A percentile compares a stretch with the other conserved stretches of the same genome.
Conservation (phyloP, 345 rosid species). For the Gossypium turneri region DNA sequence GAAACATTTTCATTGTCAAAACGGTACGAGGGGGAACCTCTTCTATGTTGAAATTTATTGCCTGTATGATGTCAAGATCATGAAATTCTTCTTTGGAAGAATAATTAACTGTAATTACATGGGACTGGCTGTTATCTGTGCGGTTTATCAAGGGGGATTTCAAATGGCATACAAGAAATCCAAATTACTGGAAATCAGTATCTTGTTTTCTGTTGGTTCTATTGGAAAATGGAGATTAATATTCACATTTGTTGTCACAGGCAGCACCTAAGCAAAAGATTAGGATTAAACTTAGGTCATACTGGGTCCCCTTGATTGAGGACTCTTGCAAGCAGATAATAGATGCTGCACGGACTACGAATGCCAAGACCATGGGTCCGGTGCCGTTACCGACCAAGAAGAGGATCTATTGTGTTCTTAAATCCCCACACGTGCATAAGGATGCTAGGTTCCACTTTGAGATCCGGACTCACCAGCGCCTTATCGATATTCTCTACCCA, state of each 20-base stretch:
- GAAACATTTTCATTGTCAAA: background rate
- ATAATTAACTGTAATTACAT: background rate
- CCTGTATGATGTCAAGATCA: background rate
- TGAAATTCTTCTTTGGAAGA: background rate
- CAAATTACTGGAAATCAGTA: background rate
- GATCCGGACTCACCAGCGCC: conserved; percentile 88
- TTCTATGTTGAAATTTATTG: background rate
- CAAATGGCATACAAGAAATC: background rate
- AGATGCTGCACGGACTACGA: conserved; percentile 79
- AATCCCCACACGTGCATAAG: conserved; percentile 98
- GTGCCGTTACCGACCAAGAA: conserved; percentile 94
- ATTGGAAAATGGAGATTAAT: background rate
- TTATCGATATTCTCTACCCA: conserved; percentile 88
- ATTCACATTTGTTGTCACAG: conserved; percentile 31
- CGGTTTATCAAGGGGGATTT: background rate
- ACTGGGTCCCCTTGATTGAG: conserved; percentile 87
- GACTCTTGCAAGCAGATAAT: conserved; percentile 97
- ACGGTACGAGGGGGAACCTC: background rate
- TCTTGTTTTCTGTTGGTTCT: background rate
- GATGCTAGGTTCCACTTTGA: conserved; percentile 98
- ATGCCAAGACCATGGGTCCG: conserved; percentile 94
- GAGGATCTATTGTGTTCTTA: conserved; percentile 85
- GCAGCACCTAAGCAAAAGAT: conserved; percentile 95
- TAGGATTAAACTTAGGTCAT: conserved; percentile 90
- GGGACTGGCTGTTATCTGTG: background rate